A percentile compares a stretch with the other conserved stretches of the same genome.
Evolutionary conservation across 352 stramenopile genomes (phyloP).

Genomic region (Globisporangium echinulatum): DNA sequence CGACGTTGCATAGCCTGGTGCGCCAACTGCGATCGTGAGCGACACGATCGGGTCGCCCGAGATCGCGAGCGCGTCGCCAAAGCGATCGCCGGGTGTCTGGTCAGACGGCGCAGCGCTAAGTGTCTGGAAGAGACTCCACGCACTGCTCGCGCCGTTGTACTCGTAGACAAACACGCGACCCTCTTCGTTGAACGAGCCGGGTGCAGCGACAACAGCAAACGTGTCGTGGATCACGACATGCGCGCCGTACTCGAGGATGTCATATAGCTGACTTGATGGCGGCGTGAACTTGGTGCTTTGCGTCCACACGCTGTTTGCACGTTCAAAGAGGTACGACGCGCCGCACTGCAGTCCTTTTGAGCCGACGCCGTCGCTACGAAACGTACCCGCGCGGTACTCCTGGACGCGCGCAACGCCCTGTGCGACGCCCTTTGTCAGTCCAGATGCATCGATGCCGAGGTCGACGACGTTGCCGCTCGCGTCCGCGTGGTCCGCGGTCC

Average conservation of each 20-base stretch:
- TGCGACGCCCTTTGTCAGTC: conserved; percentile 30
- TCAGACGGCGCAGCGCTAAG: conserved; percentile 45
- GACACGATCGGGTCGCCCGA: conserved; percentile 30
- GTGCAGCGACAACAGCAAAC: conserved; percentile 57
- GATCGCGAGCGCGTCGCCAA: conserved; percentile 63
- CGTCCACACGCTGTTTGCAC: conserved; percentile 36
- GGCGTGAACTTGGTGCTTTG: conserved; percentile 51
- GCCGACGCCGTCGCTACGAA: conserved; percentile 41
- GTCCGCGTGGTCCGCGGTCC: conserved; percentile 52
- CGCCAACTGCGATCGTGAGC: conserved; percentile 55
- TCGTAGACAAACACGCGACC: conserved; percentile 76
- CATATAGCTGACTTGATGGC: conserved; percentile 25
- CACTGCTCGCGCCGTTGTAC: conserved; percentile 26
- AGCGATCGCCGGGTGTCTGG: conserved; percentile 43
- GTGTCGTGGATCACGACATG: conserved; percentile 39
- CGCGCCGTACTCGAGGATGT: conserved; percentile 51
- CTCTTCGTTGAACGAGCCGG: conserved; percentile 43
- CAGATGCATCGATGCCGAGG: conserved; percentile 35
- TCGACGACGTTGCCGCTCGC: conserved; percentile 48
- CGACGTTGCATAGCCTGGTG: conserved; percentile 47
- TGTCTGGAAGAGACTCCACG: conserved; percentile 65
- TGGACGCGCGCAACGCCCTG: conserved; percentile 30
- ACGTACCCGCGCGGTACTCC: conserved; percentile 56
- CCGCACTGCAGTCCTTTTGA: conserved; percentile 69
- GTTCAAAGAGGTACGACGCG: conserved; percentile 59